Evolutionary conservation across 2,329 filamentous ascomycete species (phyloP).

Genomic region (Stylonectria norvegica): DNA sequence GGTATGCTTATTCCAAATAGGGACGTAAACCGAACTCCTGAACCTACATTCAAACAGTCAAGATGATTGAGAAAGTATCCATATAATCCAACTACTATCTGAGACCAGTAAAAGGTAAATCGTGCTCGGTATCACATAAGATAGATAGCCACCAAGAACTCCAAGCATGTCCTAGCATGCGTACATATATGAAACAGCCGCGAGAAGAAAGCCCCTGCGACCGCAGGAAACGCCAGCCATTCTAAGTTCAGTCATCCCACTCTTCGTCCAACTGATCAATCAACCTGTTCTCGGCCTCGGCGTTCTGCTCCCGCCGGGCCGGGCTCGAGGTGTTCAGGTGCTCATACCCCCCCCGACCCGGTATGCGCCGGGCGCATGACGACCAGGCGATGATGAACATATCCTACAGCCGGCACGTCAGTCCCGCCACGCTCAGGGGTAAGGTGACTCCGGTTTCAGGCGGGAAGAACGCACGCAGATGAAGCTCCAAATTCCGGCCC

Average conservation of each 20-base stretch:
- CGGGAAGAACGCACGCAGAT: constrained; percentile 56
- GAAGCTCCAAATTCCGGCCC: constrained; percentile 83
- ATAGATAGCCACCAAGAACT: too few species aligned
- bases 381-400: constrained; percentile 66
- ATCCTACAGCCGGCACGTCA: constrained; percentile 44
- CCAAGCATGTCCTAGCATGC: too few species aligned
- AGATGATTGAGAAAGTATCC: too few species aligned
- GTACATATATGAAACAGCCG: too few species aligned
- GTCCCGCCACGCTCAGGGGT: constrained; percentile 24
- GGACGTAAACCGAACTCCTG: too few species aligned
- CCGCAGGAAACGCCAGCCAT: constrained; percentile 9
- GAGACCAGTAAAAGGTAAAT: too few species aligned
- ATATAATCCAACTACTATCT: too few species aligned
- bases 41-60: too few species aligned
- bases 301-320: constrained; percentile 43
- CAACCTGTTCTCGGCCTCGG: constrained; percentile 85
- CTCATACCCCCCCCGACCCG: constrained; percentile 64
- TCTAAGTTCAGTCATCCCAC: constrained; percentile 69
- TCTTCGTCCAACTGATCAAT: constrained; percentile 97
- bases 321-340: constrained; percentile 55
- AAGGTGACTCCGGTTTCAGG: constrained; percentile 30
- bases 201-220: too few species aligned
- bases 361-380: constrained; percentile 65
- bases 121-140: too few species aligned
- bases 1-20: too few species aligned